phyloP scores from a whole-genome alignment of 1,139 yeast species.

The Debaryomyces psychrophilus region DNA sequence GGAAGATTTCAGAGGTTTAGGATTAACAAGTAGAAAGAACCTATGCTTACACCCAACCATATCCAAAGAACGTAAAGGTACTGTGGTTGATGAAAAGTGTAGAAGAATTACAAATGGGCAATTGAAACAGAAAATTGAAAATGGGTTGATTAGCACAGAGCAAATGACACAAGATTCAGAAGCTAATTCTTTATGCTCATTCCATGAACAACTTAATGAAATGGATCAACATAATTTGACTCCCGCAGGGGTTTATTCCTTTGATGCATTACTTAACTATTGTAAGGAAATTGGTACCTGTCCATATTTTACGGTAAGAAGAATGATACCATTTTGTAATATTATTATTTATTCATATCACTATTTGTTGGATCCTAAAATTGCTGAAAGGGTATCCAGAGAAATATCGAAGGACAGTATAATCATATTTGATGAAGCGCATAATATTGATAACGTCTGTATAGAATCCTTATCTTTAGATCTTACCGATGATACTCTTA shows the following conservation, averaged over 20 bases:
- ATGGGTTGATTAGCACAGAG: constrained; percentile 56
- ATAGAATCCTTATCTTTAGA: constrained; percentile 93
- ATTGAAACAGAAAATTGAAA: constrained; percentile 65
- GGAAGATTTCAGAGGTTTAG: constrained; percentile 91
- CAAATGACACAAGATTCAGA: constrained; percentile 47
- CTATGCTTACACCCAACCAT: constrained; percentile 89
- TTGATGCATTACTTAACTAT: constrained; percentile 76
- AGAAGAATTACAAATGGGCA: constrained; percentile 93
- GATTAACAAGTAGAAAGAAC: constrained; percentile 91
- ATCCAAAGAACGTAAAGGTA: constrained; percentile 87
- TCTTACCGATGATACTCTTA: constrained; percentile 50
- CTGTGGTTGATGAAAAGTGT: constrained; percentile 93
- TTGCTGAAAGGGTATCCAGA: constrained; percentile 90
- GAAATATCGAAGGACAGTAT: constrained; percentile 92
- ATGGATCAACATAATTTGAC: constrained; percentile 84
- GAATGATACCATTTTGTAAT: constrained; percentile 96
- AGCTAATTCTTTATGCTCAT: constrained; percentile 58
- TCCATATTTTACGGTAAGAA: constrained; percentile 95
- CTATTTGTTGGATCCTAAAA: constrained; percentile 92
- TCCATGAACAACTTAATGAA: constrained; percentile 85
- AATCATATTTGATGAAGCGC: constrained; percentile 97
- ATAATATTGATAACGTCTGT: constrained; percentile 97
- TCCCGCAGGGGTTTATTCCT: constrained; percentile 93
- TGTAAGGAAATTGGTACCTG: constrained; percentile 82
- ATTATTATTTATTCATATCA: constrained; percentile 95